Evolutionary conservation across 208 protist genomes (phyloP).

Genomic region (Leishmania aethiopica): DNA sequence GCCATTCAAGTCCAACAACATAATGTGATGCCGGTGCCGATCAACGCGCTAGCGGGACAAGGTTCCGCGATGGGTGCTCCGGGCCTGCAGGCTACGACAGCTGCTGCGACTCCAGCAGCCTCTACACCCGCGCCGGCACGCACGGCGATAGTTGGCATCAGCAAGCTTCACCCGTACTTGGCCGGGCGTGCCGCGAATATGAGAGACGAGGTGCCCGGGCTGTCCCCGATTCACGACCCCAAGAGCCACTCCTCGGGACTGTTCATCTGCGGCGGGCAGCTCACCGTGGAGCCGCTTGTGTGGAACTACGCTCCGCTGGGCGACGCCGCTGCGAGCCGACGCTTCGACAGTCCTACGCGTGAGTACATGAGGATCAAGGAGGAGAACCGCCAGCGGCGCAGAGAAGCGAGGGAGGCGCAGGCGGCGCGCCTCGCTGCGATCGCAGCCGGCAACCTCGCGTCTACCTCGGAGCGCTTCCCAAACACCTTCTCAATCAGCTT

Average conservation of each 20-base stretch:
- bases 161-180: slow-evolving; percentile 25
- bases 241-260: neutral
- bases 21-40: neutral
- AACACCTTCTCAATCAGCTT: neutral
- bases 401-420: neutral
- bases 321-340: slow-evolving; percentile 5
- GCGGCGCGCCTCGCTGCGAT: neutral
- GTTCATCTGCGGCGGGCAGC: slow-evolving; percentile 31
- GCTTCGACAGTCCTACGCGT: slow-evolving; percentile 3
- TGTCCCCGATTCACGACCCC: neutral
- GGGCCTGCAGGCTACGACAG: neutral
- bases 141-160: slow-evolving; percentile 42
- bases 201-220: neutral
- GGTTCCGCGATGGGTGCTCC: neutral
- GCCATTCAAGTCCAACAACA: neutral
- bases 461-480: neutral
- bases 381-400: neutral
- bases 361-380: slow-evolving; percentile 2
- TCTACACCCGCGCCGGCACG: slow-evolving; percentile 3
- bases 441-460: neutral
- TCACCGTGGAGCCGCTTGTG: slow-evolving; percentile 10
- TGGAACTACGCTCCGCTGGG: slow-evolving; percentile 25
- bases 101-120: slow-evolving; percentile 1
- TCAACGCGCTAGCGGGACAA: neutral
- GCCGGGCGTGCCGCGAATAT: neutral